Evolutionary conservation across 805 yeast species (phyloP).

Genomic region (Teunomyces pallodes): DNA sequence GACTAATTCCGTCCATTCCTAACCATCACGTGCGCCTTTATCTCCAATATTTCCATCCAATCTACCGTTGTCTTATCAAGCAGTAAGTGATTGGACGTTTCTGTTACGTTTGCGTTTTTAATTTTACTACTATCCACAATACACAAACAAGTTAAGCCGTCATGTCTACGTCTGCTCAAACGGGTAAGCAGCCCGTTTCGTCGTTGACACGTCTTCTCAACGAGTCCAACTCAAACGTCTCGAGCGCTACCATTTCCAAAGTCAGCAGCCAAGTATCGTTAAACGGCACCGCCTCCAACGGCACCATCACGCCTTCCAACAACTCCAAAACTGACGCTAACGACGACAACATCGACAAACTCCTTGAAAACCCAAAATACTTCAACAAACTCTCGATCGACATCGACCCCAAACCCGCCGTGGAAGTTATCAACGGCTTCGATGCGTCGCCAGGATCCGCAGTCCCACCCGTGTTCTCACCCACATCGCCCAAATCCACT

Average conservation of each 20-base stretch:
- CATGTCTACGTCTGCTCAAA: background rate
- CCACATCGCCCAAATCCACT: constrained; percentile 10
- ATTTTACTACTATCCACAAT: background rate
- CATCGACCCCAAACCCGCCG: constrained; percentile 1
- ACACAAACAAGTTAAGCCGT: background rate
- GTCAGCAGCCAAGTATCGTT: constrained; percentile 2
- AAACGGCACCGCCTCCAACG: constrained; percentile 4
- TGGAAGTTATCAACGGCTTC: constrained; percentile 6
- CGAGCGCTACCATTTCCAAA: constrained; percentile 1
- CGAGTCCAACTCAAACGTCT: constrained; percentile 15
- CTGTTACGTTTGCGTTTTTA: background rate
- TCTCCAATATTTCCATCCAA: background rate
- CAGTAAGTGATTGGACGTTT: background rate
- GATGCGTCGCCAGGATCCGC: constrained; percentile 5
- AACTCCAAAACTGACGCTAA: background rate
- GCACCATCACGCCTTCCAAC: background rate
- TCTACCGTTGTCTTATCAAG: background rate
- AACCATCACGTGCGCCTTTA: background rate
- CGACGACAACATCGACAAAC: background rate
- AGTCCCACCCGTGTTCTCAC: constrained; percentile 6
- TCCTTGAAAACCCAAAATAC: constrained; percentile 1
- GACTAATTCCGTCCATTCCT: background rate
- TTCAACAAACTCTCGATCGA: constrained; percentile 4
- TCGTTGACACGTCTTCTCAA: constrained; percentile 38
- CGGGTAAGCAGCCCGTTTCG: constrained; percentile 23